These are phyloP conservation scores for Trichophyton benhamiae DNA, from an alignment of 2,329 filamentous ascomycete genomes.

Conservation along the genomic window DNA sequence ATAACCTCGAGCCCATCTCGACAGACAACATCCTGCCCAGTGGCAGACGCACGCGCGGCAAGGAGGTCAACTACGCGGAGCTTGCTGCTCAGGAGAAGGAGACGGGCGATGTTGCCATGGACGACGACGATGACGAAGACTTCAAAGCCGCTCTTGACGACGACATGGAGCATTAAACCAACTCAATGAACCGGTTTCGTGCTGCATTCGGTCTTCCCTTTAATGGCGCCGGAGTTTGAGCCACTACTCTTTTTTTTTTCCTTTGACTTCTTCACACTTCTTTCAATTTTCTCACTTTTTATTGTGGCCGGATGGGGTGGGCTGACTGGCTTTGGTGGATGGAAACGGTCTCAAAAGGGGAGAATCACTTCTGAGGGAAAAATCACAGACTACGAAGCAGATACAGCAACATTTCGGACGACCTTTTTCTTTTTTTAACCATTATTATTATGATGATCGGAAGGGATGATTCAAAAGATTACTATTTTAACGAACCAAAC, in stretches of 20 bases:
- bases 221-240: not conserved
- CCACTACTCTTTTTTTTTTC: not conserved
- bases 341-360: not conserved
- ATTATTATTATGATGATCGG: not conserved
- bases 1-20: conserved; percentile 86
- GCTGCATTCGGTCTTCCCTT: not conserved
- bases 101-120: conserved; percentile 54
- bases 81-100: conserved; percentile 74
- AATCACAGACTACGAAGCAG: not conserved
- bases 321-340: not conserved
- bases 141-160: conserved; percentile 28
- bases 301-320: not conserved
- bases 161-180: conserved; percentile 7
- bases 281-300: not conserved
- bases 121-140: conserved; percentile 45
- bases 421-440: not conserved
- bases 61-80: conserved; percentile 85
- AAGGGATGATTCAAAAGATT: not conserved
- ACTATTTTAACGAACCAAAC: not conserved
- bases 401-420: not conserved
- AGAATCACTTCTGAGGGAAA: not conserved
- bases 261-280: not conserved
- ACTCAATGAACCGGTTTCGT: not conserved
- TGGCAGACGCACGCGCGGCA: conserved; percentile 77
- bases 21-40: conserved; percentile 69